These are phyloP conservation scores for Wallacemonas sp. DNA, from an alignment of 208 protist genomes.

Conservation along the genomic window DNA sequence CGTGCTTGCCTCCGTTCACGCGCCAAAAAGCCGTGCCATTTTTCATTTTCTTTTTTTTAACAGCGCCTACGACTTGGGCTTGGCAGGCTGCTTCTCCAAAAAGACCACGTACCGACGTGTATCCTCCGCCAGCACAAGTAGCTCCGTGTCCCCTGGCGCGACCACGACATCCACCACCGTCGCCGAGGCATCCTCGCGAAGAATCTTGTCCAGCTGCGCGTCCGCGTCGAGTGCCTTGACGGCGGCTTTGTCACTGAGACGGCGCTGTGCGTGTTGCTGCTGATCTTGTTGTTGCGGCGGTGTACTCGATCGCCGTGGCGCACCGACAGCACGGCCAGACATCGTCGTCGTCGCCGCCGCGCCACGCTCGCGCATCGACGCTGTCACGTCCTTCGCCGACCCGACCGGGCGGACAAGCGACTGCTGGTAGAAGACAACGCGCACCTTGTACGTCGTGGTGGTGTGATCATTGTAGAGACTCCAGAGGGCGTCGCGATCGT, in stretches of 20 bases:
- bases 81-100: background rate
- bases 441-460: constrained; percentile 23
- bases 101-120: background rate
- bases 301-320: no score
- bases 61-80: background rate
- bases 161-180: constrained; percentile 31
- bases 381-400: constrained; percentile 1
- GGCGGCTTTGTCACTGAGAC: constrained; percentile 6
- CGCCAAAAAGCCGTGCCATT: background rate
- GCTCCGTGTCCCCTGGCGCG: constrained; percentile 24
- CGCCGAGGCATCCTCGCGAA: constrained; percentile 9
- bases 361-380: background rate
- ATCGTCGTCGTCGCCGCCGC: no score
- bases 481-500: constrained; percentile 24
- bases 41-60: constrained; percentile 2
- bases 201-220: background rate
- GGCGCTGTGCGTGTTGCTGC: constrained; percentile 1
- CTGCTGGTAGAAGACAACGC: constrained; percentile 22
- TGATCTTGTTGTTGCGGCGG: no score
- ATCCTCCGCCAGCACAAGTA: constrained; percentile 23
- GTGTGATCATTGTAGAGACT: constrained; percentile 41
- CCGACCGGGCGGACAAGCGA: constrained; percentile 24
- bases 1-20: background rate
- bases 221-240: background rate
- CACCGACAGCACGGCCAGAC: no score